Percentiles rank a stretch among this genome's conserved stretches.
phyloP scores from a whole-genome alignment of 2,329 filamentous ascomycete genomes.

The Trichophyton simii region DNA sequence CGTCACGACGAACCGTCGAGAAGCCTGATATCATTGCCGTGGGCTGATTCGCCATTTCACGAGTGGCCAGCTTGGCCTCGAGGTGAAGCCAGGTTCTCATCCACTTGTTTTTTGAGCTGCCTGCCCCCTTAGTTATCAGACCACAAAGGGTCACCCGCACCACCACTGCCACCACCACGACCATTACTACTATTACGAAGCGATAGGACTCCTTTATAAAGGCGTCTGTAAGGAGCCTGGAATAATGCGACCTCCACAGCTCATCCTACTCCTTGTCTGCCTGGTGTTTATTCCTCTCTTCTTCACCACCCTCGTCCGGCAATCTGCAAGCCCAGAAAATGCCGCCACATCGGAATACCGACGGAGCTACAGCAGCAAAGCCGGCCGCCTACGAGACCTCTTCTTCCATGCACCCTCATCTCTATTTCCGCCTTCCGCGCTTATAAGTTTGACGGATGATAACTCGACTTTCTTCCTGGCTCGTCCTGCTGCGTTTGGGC shows the following conservation, averaged over 20 bases:
- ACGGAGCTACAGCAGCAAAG: constrained; percentile 19
- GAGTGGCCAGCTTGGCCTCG: constrained; percentile 19
- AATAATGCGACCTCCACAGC: constrained; percentile 36
- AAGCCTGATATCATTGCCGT: constrained; percentile 9
- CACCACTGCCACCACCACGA: not conserved
- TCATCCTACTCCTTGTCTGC: constrained; percentile 35
- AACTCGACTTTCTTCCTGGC: constrained; percentile 96
- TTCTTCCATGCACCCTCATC: constrained; percentile 68
- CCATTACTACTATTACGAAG: not conserved
- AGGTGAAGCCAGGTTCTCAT: not conserved
- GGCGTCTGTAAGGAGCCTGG: not conserved
- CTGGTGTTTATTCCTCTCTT: constrained; percentile 38
- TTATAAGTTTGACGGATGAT: constrained; percentile 92
- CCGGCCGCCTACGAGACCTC: constrained; percentile 42
- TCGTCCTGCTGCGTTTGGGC: constrained; percentile 84
- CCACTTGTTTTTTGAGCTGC: not conserved
- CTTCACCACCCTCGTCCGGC: constrained; percentile 36
- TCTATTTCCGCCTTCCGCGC: constrained; percentile 86
- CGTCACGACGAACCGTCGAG: not conserved
- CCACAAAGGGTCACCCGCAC: not conserved
- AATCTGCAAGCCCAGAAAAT: constrained; percentile 29
- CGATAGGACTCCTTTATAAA: not conserved
- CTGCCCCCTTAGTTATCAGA: not conserved
- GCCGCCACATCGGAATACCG: constrained; percentile 23
- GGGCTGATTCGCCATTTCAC: constrained; percentile 21